Conservation (phyloP, 352 stramenopile genomes). For the Pythium sukuiense region DNA sequence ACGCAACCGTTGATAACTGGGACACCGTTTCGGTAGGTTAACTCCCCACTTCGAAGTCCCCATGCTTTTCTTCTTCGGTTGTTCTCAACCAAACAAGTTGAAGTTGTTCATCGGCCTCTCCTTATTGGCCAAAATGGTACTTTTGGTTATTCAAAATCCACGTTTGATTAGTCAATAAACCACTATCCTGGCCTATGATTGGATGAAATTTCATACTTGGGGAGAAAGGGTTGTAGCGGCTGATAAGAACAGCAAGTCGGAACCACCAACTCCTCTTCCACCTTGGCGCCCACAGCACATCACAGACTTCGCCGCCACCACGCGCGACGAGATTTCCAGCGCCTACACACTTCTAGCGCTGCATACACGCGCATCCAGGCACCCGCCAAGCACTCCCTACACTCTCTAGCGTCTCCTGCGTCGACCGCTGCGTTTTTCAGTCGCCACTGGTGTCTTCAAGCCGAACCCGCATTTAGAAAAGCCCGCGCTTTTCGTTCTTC, state of each 20-base stretch:
- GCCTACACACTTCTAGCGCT: not conserved
- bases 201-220: conserved; percentile 22
- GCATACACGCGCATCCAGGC: not conserved
- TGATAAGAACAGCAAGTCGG: conserved; percentile 32
- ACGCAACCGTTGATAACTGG: too few relatives aligned
- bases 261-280: conserved; percentile 26
- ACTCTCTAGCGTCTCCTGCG: not conserved
- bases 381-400: not conserved
- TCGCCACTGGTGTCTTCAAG: not conserved
- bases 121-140: conserved; percentile 33
- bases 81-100: conserved; percentile 38
- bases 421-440: not conserved
- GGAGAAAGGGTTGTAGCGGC: conserved; percentile 17
- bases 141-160: not conserved
- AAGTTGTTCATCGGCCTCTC: conserved; percentile 25
- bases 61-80: conserved; percentile 3
- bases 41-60: not conserved
- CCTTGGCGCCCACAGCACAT: not conserved
- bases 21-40: not conserved
- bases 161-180: not conserved
- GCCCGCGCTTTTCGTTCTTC: conserved; percentile 37
- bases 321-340: conserved; percentile 10
- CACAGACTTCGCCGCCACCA: not conserved
- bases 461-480: conserved; percentile 17
- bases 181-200: conserved; percentile 33